These are phyloP conservation scores for Paecilomyces niveus DNA, from an alignment of 2,329 filamentous ascomycete species.

Conservation along the genomic window DNA sequence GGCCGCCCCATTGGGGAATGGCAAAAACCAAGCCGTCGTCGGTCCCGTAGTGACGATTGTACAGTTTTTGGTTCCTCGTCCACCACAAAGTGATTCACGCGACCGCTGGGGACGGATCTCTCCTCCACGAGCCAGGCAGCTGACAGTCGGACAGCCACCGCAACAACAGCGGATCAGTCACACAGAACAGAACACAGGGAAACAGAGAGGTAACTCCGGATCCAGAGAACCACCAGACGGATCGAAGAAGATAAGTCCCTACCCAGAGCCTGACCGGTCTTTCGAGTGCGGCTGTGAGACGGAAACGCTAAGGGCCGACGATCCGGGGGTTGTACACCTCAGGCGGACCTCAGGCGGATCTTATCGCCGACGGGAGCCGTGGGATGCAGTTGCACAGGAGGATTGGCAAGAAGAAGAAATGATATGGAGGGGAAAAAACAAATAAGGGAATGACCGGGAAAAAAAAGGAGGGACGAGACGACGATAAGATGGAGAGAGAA, in stretches of 20 bases:
- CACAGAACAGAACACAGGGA: background rate
- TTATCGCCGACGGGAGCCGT: background rate
- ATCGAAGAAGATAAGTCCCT: background rate
- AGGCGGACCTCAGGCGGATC: background rate
- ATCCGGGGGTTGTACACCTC: background rate
- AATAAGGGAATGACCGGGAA: background rate
- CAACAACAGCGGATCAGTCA: too few species aligned
- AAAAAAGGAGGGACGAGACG: background rate
- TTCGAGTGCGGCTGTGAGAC: background rate
- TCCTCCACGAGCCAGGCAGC: background rate
- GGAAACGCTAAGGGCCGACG: background rate
- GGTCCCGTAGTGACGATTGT: background rate
- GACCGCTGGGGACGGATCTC: background rate
- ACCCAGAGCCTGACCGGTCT: background rate
- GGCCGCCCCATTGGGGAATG: background rate
- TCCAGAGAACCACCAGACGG: background rate
- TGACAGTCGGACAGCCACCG: background rate
- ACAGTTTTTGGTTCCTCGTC: background rate
- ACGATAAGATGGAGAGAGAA: background rate
- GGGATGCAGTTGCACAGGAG: background rate
- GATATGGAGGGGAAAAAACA: background rate
- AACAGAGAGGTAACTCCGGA: background rate
- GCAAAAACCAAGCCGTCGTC: background rate
- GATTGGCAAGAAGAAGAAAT: background rate
- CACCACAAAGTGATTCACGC: background rate